phyloP scores from a whole-genome alignment of 1,284 basidiomycete species.

The Leccinum laetum region DNA sequence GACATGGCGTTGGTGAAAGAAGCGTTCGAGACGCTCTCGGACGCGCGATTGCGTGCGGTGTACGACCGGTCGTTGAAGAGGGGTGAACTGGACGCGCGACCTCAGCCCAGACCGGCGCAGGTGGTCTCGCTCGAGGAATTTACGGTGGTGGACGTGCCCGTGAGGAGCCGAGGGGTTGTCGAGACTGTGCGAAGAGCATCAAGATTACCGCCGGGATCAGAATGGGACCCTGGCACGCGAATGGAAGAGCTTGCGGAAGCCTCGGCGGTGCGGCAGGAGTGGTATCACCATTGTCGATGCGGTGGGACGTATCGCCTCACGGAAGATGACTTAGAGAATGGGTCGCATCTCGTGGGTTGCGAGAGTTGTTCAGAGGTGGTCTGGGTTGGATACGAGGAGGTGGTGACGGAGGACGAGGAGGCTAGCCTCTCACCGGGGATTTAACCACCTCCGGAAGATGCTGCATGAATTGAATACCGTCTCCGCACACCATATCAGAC shows the following conservation, averaged over 20 bases:
- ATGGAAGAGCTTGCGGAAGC: conserved; percentile 4
- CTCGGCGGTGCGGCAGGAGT: conserved; percentile 29
- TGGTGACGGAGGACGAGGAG: conserved; percentile 14
- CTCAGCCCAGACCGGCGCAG: conserved; percentile 69
- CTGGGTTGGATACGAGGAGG: conserved; percentile 73
- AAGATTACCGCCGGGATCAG: not conserved
- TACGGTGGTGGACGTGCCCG: conserved; percentile 14
- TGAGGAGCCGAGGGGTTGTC: conserved; percentile 12
- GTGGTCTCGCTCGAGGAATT: conserved; percentile 79
- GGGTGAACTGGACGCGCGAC: conserved; percentile 5
- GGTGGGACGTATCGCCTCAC: conserved; percentile 62
- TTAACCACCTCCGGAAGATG: not conserved
- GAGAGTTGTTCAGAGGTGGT: conserved; percentile 73
- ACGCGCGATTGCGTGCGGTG: conserved; percentile 34
- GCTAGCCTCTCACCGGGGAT: not conserved
- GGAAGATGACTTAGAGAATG: conserved; percentile 59
- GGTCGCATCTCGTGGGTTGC: conserved; percentile 67
- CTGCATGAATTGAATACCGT: not conserved
- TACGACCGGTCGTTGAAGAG: conserved; percentile 44
- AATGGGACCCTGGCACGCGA: not conserved
- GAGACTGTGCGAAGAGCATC: not conserved
- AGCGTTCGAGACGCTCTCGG: conserved; percentile 58
- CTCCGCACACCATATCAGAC: not conserved
- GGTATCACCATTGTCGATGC: conserved; percentile 67
- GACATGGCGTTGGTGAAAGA: conserved; percentile 60